phyloP scores from a whole-genome alignment of 2,329 filamentous ascomycete genomes.

The Neocucurbitaria cava region DNA sequence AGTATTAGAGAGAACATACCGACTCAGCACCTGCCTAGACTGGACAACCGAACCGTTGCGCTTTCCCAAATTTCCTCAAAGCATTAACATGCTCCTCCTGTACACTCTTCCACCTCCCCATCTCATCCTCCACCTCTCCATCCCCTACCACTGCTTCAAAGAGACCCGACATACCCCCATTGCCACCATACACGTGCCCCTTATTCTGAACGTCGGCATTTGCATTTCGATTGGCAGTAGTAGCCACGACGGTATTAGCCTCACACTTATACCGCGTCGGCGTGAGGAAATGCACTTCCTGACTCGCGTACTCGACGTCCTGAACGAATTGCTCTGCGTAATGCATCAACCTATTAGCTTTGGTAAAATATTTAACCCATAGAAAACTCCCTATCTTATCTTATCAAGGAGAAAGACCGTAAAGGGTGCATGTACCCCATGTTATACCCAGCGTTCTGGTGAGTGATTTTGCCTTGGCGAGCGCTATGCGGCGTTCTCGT shows the following conservation, averaged over 20 bases:
- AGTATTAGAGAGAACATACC: too few species aligned
- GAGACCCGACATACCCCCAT: not conserved
- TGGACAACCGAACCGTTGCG: not conserved
- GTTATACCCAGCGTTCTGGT: not conserved
- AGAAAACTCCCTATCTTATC: too few species aligned
- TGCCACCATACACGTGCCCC: not conserved
- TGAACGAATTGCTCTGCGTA: not conserved
- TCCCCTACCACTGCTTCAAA: too few species aligned
- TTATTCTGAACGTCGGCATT: not conserved
- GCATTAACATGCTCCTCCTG: not conserved
- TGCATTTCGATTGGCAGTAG: not conserved
- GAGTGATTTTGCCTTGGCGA: not conserved
- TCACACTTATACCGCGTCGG: not conserved
- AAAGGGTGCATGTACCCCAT: constrained; percentile 4
- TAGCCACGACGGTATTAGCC: too few species aligned
- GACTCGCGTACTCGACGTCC: not conserved
- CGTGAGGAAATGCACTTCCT: not conserved
- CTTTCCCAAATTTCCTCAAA: not conserved
- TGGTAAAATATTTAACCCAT: too few species aligned
- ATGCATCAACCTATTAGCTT: too few species aligned
- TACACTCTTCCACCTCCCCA: not conserved
- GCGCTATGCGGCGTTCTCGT: not conserved
- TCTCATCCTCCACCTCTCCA: not conserved
- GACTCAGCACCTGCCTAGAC: too few species aligned
- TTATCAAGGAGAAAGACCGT: too few species aligned